Evolutionary conservation across 805 yeast species (phyloP), one percentile per base, ranked within the genome.

Genomic region (Vanderwaltozyma verrucispora): DNA sequence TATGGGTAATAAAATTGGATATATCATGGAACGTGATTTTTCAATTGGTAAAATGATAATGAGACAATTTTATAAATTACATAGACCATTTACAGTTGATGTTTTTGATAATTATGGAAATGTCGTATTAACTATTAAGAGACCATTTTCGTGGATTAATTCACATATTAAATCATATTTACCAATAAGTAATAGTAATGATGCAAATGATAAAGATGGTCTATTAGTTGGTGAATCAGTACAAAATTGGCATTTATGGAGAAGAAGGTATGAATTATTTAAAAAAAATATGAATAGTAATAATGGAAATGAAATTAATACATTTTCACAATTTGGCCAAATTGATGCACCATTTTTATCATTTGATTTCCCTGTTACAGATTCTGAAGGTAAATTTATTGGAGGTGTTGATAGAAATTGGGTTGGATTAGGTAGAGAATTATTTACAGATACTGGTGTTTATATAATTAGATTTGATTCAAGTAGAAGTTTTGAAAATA

Each of bases 191-290:
- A 10, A 17, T 9, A 6, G 17, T 9, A 17, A 16, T 29, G 13
- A 4, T 24, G 5, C 27, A 24, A 13, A 24, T 12, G 11, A 9
- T 24, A 21, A 21, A 21, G 24, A 21, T 12, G 71, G 68, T 0
- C 54, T 64, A 1, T 52, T 76, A 4, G 64, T 92, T 15, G 97
- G 97, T 1, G 96, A 89, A 56, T 73, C 85, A 20, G 75, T 82
- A 5, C 98, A 92, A 59, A 78, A 81, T 46, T 92, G 96, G 96
- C 97, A 92, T 63, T 65, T 80, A 30, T 88, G 96, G 95, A 72
- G 97, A 54, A 68, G 98, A 40, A 64, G 80, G 34, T 92, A 92
- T 59, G 85, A 88, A 51, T 64, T 92, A 48, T 92, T 84, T 54
- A 65, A 72, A 46, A 45, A 48, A 32, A 67, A 66, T 20, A 30